Evolutionary conservation across 2,329 filamentous ascomycete species (phyloP).

Genomic region (Exophiala calicioides): DNA sequence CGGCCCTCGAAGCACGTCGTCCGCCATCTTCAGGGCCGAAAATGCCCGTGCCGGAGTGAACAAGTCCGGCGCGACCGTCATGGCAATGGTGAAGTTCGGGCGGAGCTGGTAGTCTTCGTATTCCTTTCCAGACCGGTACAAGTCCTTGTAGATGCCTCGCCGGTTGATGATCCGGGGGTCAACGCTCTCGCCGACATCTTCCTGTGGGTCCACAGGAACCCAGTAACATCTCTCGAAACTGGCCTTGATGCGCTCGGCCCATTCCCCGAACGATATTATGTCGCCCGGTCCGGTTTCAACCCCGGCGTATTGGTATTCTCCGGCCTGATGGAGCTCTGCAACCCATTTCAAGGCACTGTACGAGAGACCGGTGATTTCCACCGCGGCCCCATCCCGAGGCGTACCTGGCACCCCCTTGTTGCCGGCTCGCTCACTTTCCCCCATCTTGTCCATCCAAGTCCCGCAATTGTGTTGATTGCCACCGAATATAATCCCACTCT

Average conservation of each 20-base stretch:
- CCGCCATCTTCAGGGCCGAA: conserved; percentile 74
- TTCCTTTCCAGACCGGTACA: conserved; percentile 90
- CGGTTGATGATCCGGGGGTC: conserved; percentile 80
- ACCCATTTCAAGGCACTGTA: conserved; percentile 90
- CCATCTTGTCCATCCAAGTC: conserved; percentile 99
- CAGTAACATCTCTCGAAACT: conserved; percentile 96
- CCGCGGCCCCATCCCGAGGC: conserved; percentile 90
- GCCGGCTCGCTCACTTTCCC: conserved; percentile 86
- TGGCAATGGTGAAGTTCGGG: conserved; percentile 90
- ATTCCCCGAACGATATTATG: conserved; percentile 70
- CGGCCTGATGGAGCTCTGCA: conserved; percentile 63
- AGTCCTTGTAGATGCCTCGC: conserved; percentile 95
- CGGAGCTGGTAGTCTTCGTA: conserved; percentile 98
- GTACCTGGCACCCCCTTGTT: conserved; percentile 94
- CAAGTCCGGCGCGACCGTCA: conserved; percentile 87
- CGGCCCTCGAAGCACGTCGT: conserved; percentile 77
- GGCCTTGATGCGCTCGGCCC: conserved; percentile 75
- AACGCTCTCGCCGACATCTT: conserved; percentile 74
- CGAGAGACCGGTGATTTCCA: conserved; percentile 90
- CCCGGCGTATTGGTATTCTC: conserved; percentile 70
- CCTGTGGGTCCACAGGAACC: conserved; percentile 67
- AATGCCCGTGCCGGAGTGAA: conserved; percentile 80
- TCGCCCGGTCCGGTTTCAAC: conserved; percentile 67
- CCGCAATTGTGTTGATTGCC: conserved; percentile 94
- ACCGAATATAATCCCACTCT: conserved; percentile 85